These are phyloP conservation scores for Podospora tetraspora DNA, from an alignment of 495 filamentous ascomycete genomes.

Conservation along the genomic window DNA sequence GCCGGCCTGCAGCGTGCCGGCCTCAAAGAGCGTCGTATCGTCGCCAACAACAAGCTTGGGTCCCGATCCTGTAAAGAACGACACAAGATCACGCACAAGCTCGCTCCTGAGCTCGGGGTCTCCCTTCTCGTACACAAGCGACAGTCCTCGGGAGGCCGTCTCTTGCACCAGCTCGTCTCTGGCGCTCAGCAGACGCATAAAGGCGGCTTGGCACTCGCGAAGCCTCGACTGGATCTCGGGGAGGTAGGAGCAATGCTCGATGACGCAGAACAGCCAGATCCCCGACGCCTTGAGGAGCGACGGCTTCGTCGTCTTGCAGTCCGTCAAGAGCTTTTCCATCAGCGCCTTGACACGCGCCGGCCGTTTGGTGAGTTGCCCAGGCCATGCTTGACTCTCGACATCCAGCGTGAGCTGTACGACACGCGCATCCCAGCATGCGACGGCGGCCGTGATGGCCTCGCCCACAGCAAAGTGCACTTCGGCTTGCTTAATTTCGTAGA, in stretches of 20 bases:
- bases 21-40: slow-evolving; percentile 89
- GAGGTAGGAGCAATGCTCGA: slow-evolving; percentile 81
- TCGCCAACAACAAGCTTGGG: slow-evolving; percentile 73
- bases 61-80: slow-evolving; percentile 74
- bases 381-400: slow-evolving; percentile 33
- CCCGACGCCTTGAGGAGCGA: slow-evolving; percentile 80
- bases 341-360: slow-evolving; percentile 47
- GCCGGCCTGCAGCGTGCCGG: slow-evolving; percentile 85
- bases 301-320: slow-evolving; percentile 79
- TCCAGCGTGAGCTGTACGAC: slow-evolving; percentile 48
- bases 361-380: slow-evolving; percentile 33
- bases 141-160: slow-evolving; percentile 82
- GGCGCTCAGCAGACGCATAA: slow-evolving; percentile 80
- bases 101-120: slow-evolving; percentile 72
- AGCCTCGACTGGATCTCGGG: slow-evolving; percentile 64
- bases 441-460: slow-evolving; percentile 71
- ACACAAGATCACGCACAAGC: slow-evolving; percentile 77
- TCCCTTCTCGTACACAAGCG: slow-evolving; percentile 87
- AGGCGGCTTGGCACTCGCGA: slow-evolving; percentile 75
- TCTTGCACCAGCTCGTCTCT: slow-evolving; percentile 93
- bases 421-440: slow-evolving; percentile 68
- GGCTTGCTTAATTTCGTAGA: slow-evolving; percentile 77
- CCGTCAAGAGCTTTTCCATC: slow-evolving; percentile 61
- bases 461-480: slow-evolving; percentile 86
- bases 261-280: slow-evolving; percentile 88